A percentile compares a stretch with the other conserved stretches of the same genome.
Conservation (phyloP, 2,329 filamentous ascomycete genomes). For the Fusarium sp. region DNA sequence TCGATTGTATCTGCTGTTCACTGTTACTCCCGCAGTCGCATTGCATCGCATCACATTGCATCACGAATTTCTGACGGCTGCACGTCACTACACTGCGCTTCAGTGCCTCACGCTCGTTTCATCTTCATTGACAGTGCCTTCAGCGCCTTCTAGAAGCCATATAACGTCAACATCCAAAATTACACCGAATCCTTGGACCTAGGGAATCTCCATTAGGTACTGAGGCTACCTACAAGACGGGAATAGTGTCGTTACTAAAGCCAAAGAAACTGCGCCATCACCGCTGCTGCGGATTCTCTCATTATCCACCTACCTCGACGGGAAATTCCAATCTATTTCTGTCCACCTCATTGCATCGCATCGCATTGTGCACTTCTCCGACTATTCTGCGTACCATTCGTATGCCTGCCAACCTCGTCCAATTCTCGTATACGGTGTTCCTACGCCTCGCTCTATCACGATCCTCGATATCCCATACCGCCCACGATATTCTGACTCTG, state of each 20-base stretch:
- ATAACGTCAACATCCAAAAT: constrained; percentile 1
- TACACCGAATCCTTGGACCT: constrained; percentile 17
- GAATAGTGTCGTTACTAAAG: constrained; percentile 15
- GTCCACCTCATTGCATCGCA: not conserved
- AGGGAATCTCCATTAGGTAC: constrained; percentile 12
- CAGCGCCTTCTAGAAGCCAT: not conserved
- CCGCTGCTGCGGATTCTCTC: constrained; percentile 27
- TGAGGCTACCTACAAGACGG: constrained; percentile 15
- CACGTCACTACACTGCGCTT: not conserved
- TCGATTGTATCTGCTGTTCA: constrained; percentile 22
- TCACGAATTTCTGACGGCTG: not conserved
- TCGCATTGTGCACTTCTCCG: not conserved
- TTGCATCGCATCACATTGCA: constrained; percentile 4
- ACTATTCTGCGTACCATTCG: constrained; percentile 3
- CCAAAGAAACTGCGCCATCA: constrained; percentile 20
- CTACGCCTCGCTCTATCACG: constrained; percentile 1
- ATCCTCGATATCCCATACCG: constrained; percentile 25
- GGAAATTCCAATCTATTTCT: constrained; percentile 21
- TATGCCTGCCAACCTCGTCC: constrained; percentile 6
- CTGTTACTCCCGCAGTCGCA: constrained; percentile 28
- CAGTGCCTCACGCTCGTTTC: not conserved
- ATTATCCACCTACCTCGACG: constrained; percentile 14
- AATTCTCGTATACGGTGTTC: constrained; percentile 20
- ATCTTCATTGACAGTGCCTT: not conserved
- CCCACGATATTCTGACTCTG: constrained; percentile 16